Base-by-base conservation (phyloP, 257 asterid genomes). In the Catharanthus roseus region DNA sequence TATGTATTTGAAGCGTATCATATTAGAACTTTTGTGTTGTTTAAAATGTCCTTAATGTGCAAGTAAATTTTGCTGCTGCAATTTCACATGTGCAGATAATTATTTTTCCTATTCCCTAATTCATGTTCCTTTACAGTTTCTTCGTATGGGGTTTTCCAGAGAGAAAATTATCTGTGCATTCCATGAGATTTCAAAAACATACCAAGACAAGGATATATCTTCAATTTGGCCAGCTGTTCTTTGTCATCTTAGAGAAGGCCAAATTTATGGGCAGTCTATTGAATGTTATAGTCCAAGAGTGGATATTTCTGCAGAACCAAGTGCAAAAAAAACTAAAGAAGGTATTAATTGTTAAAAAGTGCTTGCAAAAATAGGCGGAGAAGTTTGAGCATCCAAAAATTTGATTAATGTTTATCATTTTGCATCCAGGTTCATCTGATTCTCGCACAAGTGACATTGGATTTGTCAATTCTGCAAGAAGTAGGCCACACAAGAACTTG, bases 161-260 rank as follows among this genome's bases (percentile, higher is more conserved):
- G 88, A 90, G 66, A 84, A 80, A 82, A 82, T 79, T 77, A 55
- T 49, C 56, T 73, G 45, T 79, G 92, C 85, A 72, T 86, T 73
- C 77, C 68, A 65, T 71, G 86, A 90, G 80, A 88, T 80, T 73
- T 77, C 67, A 61, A 81, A 80, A 84, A 74, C 82, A 80, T 85
- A 89, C 31, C 75, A 63, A 63, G 73, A 68, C 74, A 90, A 80
- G 79, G 96, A 88, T 28, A 64, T 77, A 51, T 77, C 88, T 65
- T 80, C 87, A 70, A 81, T 87, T 63, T 84, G 90, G 95, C 95
- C 85, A 54, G 73, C 87, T 58, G 88, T 84, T 78, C 88, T 83
- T 74, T 86, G 92, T 77, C 82, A 70, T 58, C 89, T 87, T 66
- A 87, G 84, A 76, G 93, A 85, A 82, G 89, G 82, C 51, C 85